These are phyloP conservation scores for Hypholoma sublateritium DNA, from an alignment of 768 basidiomycete species.

Conservation along the genomic window DNA sequence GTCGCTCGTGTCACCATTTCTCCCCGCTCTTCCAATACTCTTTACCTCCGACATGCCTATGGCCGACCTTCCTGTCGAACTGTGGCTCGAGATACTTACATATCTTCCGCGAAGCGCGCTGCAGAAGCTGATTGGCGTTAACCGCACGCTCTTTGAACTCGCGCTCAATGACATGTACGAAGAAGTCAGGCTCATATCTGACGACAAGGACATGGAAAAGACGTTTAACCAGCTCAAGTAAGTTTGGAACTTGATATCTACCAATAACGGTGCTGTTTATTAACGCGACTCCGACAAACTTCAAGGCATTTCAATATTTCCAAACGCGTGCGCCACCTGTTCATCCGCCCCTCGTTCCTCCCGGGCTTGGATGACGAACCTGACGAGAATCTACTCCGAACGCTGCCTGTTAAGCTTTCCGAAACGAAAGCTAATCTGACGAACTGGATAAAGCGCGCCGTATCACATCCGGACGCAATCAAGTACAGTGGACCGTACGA, in stretches of 20 bases:
- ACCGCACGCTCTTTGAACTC: conserved; percentile 26
- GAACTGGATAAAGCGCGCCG: not conserved
- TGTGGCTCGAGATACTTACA: conserved; percentile 24
- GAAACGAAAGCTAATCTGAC: not conserved
- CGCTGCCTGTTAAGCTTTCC: not conserved
- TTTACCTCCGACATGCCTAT: not conserved
- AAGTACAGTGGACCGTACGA: not conserved
- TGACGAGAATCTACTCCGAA: not conserved
- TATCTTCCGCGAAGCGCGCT: conserved; percentile 19
- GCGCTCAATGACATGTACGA: conserved; percentile 27
- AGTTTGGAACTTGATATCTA: not conserved
- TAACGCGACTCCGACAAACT: not conserved
- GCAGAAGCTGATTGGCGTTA: conserved; percentile 26
- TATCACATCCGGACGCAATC: not conserved
- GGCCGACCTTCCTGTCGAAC: conserved; percentile 20
- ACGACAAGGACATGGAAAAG: conserved; percentile 15
- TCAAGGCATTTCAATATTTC: conserved; percentile 15
- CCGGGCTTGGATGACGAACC: conserved; percentile 9
- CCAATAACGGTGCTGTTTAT: not conserved
- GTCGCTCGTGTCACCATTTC: too few species aligned
- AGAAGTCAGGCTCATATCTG: conserved; percentile 21
- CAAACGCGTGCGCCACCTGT: conserved; percentile 20
- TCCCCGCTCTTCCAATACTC: too few species aligned
- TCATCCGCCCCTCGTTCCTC: conserved; percentile 24
- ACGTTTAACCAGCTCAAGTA: conserved; percentile 21